A percentile compares a stretch with the other conserved stretches of the same genome.
Conservation (phyloP, 371 early-diverging fungal species). For the Apophysomyces ossiformis region DNA sequence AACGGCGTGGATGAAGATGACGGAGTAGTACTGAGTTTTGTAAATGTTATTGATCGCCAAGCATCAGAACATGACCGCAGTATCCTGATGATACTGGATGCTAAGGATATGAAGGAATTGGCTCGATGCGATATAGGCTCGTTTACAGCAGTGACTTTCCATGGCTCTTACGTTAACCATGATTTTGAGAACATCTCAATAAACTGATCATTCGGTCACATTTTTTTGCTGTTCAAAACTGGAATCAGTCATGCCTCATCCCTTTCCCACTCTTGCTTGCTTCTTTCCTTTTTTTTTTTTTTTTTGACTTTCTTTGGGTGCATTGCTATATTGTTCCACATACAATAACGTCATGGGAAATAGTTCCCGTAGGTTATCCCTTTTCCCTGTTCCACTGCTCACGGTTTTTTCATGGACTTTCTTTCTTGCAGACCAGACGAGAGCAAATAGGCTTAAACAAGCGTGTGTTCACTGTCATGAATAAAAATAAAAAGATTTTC, state of each 20-base stretch:
- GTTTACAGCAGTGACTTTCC: slow-evolving; percentile 57
- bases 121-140: slow-evolving; percentile 53
- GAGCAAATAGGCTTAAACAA: too few species aligned
- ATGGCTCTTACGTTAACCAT: slow-evolving; percentile 53
- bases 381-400: too few species aligned
- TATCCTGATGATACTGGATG: slow-evolving; percentile 61
- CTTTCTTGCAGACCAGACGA: too few species aligned
- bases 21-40: slow-evolving; percentile 63
- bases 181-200: slow-evolving; percentile 38
- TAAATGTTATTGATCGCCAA: slow-evolving; percentile 34
- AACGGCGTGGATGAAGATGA: slow-evolving; percentile 57
- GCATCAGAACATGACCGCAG: slow-evolving; percentile 40
- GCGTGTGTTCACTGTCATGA: too few species aligned
- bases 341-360: too few species aligned
- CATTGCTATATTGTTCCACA: too few species aligned
- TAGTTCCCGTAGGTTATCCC: too few species aligned
- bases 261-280: not conserved
- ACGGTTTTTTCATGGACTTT: too few species aligned
- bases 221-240: too few species aligned
- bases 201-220: slow-evolving; percentile 16
- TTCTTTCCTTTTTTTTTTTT: not conserved
- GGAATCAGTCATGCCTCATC: too few species aligned
- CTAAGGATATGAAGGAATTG: slow-evolving; percentile 54
- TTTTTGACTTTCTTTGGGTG: not conserved
- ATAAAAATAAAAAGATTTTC: too few species aligned